These are phyloP conservation scores for Drechslerella dactyloides DNA, from an alignment of 2,329 filamentous ascomycete genomes.

Conservation along the genomic window DNA sequence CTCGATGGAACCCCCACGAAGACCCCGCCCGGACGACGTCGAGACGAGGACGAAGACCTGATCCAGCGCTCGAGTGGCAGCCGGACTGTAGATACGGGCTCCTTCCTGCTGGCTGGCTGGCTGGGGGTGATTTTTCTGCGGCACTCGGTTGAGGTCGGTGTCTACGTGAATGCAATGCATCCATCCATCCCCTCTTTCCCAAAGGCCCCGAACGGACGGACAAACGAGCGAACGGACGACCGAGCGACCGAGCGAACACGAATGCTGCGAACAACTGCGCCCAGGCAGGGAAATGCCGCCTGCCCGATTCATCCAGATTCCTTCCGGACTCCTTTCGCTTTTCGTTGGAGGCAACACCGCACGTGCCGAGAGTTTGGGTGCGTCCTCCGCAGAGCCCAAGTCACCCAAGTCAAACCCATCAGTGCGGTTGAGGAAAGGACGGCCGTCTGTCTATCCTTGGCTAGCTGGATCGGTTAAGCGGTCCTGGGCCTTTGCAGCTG, in stretches of 20 bases:
- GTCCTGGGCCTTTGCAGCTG: slow-evolving; percentile 37
- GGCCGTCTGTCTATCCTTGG: slow-evolving; percentile 28
- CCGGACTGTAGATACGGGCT: not conserved
- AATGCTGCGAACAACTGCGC: slow-evolving; percentile 4
- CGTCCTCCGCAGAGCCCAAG: slow-evolving; percentile 2
- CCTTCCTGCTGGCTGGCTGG: slow-evolving; percentile 2
- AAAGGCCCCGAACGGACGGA: not conserved
- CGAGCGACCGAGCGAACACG: not conserved
- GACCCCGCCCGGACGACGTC: slow-evolving; percentile 49
- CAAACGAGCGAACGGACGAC: not conserved
- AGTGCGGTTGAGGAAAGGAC: slow-evolving; percentile 39
- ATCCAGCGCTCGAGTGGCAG: not conserved
- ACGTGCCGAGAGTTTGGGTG: slow-evolving; percentile 39
- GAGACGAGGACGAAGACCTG: slow-evolving; percentile 19
- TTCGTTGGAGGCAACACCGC: slow-evolving; percentile 48
- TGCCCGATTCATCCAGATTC: slow-evolving; percentile 51
- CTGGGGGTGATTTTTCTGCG: not conserved
- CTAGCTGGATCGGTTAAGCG: slow-evolving; percentile 47
- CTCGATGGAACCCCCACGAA: slow-evolving; percentile 45
- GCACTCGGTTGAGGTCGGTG: slow-evolving; percentile 9
- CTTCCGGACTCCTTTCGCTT: slow-evolving; percentile 45
- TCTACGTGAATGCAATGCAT: slow-evolving; percentile 14
- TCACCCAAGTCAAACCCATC: slow-evolving; percentile 50
- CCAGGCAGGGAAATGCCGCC: slow-evolving; percentile 44
- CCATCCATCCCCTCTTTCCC: slow-evolving; percentile 43